Evolutionary conservation across 2,329 filamentous ascomycete species (phyloP).

Genomic region (Hypoxylon sp.): DNA sequence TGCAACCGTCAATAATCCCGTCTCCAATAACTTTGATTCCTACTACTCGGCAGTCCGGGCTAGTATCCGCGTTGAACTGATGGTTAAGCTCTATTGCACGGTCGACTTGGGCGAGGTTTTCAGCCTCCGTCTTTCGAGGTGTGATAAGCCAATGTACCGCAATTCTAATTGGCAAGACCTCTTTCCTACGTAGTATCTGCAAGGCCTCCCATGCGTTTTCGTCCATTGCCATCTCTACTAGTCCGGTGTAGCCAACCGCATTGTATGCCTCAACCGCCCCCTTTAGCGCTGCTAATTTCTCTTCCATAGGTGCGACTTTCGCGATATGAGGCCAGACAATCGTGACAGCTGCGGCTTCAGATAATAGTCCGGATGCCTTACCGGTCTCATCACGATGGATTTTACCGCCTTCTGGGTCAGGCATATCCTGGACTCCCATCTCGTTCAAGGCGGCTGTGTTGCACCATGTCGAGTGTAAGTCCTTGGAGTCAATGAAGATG

Average conservation of each 20-base stretch:
- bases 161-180: constrained; percentile 62
- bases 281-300: constrained; percentile 63
- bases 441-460: constrained; percentile 67
- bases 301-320: constrained; percentile 62
- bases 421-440: constrained; percentile 63
- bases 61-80: constrained; percentile 61
- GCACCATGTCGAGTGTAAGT: constrained; percentile 70
- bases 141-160: constrained; percentile 70
- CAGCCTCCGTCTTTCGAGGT: constrained; percentile 61
- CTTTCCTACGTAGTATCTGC: constrained; percentile 57
- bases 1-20: constrained; percentile 76
- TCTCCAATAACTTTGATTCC: constrained; percentile 77
- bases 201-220: constrained; percentile 68
- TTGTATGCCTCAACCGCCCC: constrained; percentile 66
- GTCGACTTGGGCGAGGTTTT: constrained; percentile 66
- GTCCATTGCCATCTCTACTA: constrained; percentile 73
- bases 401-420: constrained; percentile 66
- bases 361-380: constrained; percentile 65
- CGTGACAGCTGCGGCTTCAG: constrained; percentile 67
- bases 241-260: constrained; percentile 66
- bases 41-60: constrained; percentile 65
- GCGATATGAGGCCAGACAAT: constrained; percentile 70
- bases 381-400: constrained; percentile 66
- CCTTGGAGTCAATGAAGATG: constrained; percentile 70
- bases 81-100: constrained; percentile 63